Conservation (phyloP, 805 yeast species). For the Ogataea pini region DNA sequence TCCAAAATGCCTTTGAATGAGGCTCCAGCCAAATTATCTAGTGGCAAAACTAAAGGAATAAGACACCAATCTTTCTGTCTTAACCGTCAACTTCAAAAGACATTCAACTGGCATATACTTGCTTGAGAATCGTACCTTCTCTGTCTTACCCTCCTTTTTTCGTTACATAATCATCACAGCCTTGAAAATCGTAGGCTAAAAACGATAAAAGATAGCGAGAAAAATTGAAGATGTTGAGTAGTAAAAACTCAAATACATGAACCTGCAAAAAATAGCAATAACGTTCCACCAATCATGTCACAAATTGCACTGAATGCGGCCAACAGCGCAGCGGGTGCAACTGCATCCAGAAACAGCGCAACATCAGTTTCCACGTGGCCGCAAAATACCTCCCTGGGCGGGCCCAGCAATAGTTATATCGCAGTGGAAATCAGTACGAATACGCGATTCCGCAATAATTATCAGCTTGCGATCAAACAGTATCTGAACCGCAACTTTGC, state of each 20-base stretch:
- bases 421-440: conserved; percentile 18
- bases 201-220: conserved; percentile 4
- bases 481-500: conserved; percentile 39
- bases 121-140: too few relatives aligned
- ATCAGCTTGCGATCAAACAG: conserved; percentile 43
- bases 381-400: background rate
- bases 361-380: conserved; percentile 8
- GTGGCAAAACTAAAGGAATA: too few relatives aligned
- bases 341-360: background rate
- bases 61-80: too few relatives aligned
- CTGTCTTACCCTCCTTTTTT: conserved; percentile 1
- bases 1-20: too few relatives aligned
- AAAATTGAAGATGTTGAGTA: background rate
- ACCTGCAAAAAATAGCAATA: background rate
- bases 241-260: too few relatives aligned
- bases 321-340: conserved; percentile 6
- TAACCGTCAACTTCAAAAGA: too few relatives aligned
- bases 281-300: conserved; percentile 6
- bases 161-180: background rate
- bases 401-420: conserved; percentile 8
- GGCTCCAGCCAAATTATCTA: too few relatives aligned
- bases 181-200: conserved; percentile 3
- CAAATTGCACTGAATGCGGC: conserved; percentile 18
- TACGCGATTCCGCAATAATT: conserved; percentile 27
- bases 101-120: too few relatives aligned